Conservation (phyloP, 2,329 filamentous ascomycete genomes). For the Calycina herbarum region DNA sequence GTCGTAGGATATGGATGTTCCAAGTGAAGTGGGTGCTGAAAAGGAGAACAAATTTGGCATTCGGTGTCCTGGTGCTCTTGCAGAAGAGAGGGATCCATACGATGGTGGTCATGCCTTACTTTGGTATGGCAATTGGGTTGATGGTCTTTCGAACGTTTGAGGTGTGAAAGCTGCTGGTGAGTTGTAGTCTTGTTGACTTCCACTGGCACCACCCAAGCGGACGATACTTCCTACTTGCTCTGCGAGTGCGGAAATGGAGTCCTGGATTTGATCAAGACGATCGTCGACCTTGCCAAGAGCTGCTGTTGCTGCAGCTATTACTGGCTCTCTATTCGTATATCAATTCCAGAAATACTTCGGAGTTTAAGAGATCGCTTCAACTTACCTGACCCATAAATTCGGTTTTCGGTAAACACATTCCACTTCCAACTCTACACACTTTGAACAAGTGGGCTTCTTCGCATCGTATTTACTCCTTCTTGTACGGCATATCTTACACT, state of each 20-base stretch:
- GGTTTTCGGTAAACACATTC: background rate
- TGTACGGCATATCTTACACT: no score
- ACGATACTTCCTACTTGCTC: constrained; percentile 8
- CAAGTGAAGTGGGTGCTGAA: no score
- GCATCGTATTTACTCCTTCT: no score
- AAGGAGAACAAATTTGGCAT: no score
- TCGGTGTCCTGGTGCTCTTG: no score
- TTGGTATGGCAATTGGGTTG: background rate
- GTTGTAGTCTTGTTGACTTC: background rate
- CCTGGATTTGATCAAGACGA: constrained; percentile 12
- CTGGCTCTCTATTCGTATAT: background rate
- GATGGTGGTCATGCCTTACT: constrained; percentile 2
- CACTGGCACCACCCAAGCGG: background rate
- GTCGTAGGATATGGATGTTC: no score
- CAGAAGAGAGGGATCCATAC: constrained; percentile 1
- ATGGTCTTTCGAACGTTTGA: background rate
- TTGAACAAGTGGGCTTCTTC: no score
- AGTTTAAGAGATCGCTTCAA: background rate
- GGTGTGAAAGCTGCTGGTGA: constrained; percentile 2
- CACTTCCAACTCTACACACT: no score
- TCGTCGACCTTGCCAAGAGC: constrained; percentile 8
- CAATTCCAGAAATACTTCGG: background rate
- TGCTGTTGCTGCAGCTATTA: constrained; percentile 8
- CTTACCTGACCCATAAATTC: constrained; percentile 8
- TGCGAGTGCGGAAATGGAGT: constrained; percentile 5